Evolutionary conservation across 768 basidiomycete genomes (phyloP), one percentile per base, ranked within the genome.

Genomic region (Tulasnella sp.): DNA sequence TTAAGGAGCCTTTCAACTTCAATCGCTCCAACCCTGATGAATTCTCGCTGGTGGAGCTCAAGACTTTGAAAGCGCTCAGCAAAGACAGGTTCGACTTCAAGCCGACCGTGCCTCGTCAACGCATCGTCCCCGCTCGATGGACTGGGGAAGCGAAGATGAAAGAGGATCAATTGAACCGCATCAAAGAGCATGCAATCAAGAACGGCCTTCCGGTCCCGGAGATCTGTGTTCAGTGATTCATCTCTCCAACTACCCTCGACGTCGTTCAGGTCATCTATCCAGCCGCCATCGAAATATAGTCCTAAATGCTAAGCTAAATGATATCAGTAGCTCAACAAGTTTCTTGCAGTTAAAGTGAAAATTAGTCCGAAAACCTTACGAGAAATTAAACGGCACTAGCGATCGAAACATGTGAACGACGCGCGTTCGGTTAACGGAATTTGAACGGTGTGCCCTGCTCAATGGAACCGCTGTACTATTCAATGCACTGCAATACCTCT

Each of bases 1-100:
- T 88, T 67, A 82, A 81, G 67, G 80, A 83, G 72, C 87, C 87
- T 26, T 88, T 89, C 78, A 80, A 83, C 40, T 86, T 87, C 75
- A 75, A 81, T 44, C 79, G 84, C 52, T 80, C 79, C 34, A 77
- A 84, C 75, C 79, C 80, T 14, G 78, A 80, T 0, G 84, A 86
- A 19, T 85, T 73, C 68, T 75, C 74, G 72, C 75, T 88, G 12
- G 87, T 88, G 17, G 88, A 88, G 77, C 81, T 78, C 74, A 87
- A 86, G 81, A 89, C 87, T 37, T 74, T 89, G 62, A 81, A 78
- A 70, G 86, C 84, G 35, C 79, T 88, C 36, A 85, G 86, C 0
- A 81, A 83, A 8, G 83, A 86, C 9, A 74, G 77, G 40, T 76
- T 84, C 5, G 83, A 84, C 8, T 88, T 83, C 77, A 80, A 78